Evolutionary conservation across 495 filamentous ascomycete genomes (phyloP), one percentile per base, ranked within the genome.

Genomic region (Clohesyomyces aquaticus): DNA sequence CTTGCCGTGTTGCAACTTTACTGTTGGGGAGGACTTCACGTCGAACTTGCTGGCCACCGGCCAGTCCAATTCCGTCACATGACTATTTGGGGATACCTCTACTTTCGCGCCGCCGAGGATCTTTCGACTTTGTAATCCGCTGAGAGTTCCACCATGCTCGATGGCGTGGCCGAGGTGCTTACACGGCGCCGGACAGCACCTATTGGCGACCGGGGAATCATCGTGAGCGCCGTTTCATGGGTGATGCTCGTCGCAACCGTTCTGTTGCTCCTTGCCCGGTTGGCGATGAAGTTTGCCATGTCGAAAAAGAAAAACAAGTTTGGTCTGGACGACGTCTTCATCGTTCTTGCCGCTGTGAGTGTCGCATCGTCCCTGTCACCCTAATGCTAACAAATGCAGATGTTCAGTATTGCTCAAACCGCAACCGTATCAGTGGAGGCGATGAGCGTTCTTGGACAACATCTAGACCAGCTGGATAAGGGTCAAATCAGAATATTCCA

Each of bases 371-470:
- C 52, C 19, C 21, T 19, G n/a, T 47, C 11, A 10, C 6, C 18
- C 10, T 16, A 47, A 23, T 4, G 18, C 58, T 61, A 46, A 66
- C n/a, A 22, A 27, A n/a, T 27, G 42, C 27, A 67, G 65, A 29
- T 63, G 18, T 67, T 67, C 27, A 67, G 65, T 45, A 21, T 67
- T 26, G 65, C 58, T 1, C 65, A 67, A 21, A 62, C 65, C 0
- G 27, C 57, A 10, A 38, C 58, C 1, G 58, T 67, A 14, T 67
- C 65, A 2, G 23, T 63, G 2, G 58, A 62, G 27, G 19, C 59
- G 28, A 26, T 52, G 25, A 45, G 59, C 35, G 58, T 47, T 1
- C 26, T 67, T 1, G 65, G 65, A 8, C 51, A 53, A 41, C 65
- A 63, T 45, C 16, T 28, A 10, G 2, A 1, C 1, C 21, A 42